Base-by-base conservation (phyloP, 371 early-diverging fungal species). In the Lichtheimia hyalospora region DNA sequence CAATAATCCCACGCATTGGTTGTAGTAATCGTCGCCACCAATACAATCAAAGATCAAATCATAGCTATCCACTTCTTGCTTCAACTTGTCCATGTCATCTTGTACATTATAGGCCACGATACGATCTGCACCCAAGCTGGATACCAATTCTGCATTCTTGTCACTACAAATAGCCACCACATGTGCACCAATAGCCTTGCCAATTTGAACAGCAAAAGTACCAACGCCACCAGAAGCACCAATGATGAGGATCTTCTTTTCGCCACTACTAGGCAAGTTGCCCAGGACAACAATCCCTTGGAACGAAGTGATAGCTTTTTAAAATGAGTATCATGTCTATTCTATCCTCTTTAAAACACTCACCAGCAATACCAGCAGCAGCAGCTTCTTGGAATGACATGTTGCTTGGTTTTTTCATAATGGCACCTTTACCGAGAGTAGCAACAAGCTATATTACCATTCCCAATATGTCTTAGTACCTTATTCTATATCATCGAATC, bases 161-260 rank as follows among this genome's bases (percentile, higher is more conserved):
- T 64, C 67, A 27, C 84, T 84, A 49, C 88, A 86, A n/a, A 89
- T 81, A 15, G 75, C 91, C 2, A 82, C 78, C 0, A 88, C 89
- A 16, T 75, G 52, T 2, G 86, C 86, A 5, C 77, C 72, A 20
- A 69, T 72, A 24, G 74, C 28, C 52, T 87, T 88, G 20, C 85
- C 90, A 4, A 88, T 15, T 60, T 91, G 91, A 12, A 89, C 78
- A 6, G 75, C 86, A 50, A 74, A 84, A 1, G 74, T 68, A 2
- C 89, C 91, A 46, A 84, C 77, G 42, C 85, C 86, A 6, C 86
- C 86, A 16, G 82, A 76, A 6, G 83, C 85, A 40, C 86, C 88
- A 20, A 77, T 54, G 12, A 88, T 53, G 6, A 88, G 55, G 10
- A 86, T 66, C 49, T 65, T 58, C 21, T 43, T 52, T 16, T 12